Evolutionary conservation across 2,329 filamentous ascomycete genomes (phyloP).

Genomic region (Truncatella angustata): DNA sequence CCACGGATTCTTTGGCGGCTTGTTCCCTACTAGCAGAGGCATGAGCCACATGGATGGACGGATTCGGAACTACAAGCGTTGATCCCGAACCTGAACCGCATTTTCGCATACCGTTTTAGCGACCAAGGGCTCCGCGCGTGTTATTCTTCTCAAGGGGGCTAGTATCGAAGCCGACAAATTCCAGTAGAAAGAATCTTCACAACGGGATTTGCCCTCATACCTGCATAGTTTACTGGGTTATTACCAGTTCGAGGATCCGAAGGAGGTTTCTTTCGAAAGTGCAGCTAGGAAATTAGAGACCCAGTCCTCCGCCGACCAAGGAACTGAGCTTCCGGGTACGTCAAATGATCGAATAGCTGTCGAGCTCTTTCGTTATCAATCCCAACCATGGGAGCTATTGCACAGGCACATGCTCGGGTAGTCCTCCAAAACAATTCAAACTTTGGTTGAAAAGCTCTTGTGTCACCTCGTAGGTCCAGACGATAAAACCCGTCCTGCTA

Average conservation of each 20-base stretch:
- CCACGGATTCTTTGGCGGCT: constrained; percentile 37
- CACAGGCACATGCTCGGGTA: constrained; percentile 3
- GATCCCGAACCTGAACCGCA: constrained; percentile 29
- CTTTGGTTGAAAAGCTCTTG: constrained; percentile 14
- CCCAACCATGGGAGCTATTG: constrained; percentile 11
- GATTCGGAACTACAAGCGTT: constrained; percentile 28
- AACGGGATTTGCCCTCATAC: constrained; percentile 18
- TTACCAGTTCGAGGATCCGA: constrained; percentile 29
- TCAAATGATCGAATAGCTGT: constrained; percentile 9
- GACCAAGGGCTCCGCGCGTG: constrained; percentile 23
- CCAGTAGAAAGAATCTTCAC: not conserved
- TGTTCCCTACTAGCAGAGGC: not conserved
- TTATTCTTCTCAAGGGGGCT: constrained; percentile 12
- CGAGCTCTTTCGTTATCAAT: constrained; percentile 12
- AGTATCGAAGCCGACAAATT: not conserved
- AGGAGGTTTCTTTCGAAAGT: constrained; percentile 11
- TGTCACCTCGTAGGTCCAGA: constrained; percentile 3
- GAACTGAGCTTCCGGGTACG: constrained; percentile 11
- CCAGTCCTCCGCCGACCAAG: constrained; percentile 10
- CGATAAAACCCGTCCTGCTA: constrained; percentile 1
- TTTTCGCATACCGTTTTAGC: constrained; percentile 26
- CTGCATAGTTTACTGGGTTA: constrained; percentile 22
- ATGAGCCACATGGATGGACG: constrained; percentile 16
- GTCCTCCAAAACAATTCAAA: constrained; percentile 4
- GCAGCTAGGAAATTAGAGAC: constrained; percentile 16